Percentiles rank a stretch among this genome's conserved stretches.
Evolutionary conservation across 371 early-diverging fungal genomes (phyloP).

Genomic region (Actinomortierella ambigua): DNA sequence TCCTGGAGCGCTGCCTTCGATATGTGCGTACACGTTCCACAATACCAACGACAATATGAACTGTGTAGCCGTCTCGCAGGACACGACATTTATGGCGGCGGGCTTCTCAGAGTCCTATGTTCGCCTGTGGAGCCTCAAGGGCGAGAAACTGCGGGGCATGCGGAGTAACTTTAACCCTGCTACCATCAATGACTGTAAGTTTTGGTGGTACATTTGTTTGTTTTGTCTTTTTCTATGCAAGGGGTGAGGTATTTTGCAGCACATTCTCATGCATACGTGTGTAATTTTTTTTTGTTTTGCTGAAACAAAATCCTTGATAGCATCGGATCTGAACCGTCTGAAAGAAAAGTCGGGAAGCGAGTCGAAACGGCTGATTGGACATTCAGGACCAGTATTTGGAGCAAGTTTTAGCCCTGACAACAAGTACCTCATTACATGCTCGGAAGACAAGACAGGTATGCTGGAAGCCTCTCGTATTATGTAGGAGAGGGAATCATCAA

Average conservation of each 20-base stretch:
- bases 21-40: conserved; percentile 98
- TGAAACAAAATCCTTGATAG: conserved; percentile 22
- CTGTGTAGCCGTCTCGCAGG: conserved; percentile 78
- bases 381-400: conserved; percentile 96
- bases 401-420: conserved; percentile 90
- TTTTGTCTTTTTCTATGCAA: background rate
- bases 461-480: too few species aligned
- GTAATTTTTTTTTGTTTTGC: background rate
- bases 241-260: background rate
- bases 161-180: conserved; percentile 60
- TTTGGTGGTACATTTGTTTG: background rate
- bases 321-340: conserved; percentile 55
- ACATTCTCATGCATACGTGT: background rate
- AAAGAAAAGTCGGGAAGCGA: conserved; percentile 59
- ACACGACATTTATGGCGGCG: conserved; percentile 78
- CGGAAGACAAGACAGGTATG: conserved; percentile 95
- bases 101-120: conserved; percentile 93
- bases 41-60: conserved; percentile 90
- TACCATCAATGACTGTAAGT: conserved; percentile 58
- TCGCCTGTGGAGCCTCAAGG: conserved; percentile 85
- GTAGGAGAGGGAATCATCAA: background rate
- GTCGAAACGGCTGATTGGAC: conserved; percentile 86
- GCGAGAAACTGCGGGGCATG: conserved; percentile 67
- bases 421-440: conserved; percentile 89
- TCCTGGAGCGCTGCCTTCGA: conserved; percentile 85